Evolutionary conservation across 148 eudicot genomes (phyloP), one percentile per base, ranked within the genome.

Genomic region (Heliosperma pusillum): DNA sequence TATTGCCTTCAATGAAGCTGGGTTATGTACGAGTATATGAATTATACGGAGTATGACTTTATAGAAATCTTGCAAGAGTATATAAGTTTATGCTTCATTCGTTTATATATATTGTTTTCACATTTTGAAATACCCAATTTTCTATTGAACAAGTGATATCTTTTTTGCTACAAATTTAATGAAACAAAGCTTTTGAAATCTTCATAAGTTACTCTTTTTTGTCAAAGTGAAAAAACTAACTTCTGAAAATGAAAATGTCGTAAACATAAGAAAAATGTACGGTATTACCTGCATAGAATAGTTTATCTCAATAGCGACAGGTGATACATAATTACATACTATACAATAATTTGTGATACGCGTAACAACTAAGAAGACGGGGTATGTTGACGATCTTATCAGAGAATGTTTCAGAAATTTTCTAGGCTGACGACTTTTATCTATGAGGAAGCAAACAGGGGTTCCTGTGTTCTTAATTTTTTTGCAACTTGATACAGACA

Each of bases 371-470:
- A n/a, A n/a, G n/a, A n/a, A n/a, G n/a, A n/a, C n/a, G n/a, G n/a
- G n/a, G n/a, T n/a, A n/a, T n/a, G n/a, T 66, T 26, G 52, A n/a
- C 2, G 69, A 10, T 40, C 20, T 66, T 66, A 66, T 66, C 26
- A 66, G 52, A 44, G 78, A 74, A 79, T 22, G 29, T 19, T n/a
- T 36, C 27, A 55, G 75, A 71, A 74, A 69, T 42, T 53, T 70
- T 65, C 63, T 29, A 19, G 17, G 74, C 68, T 60, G 81, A 68
- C 81, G 9, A 45, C n/a, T 19, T n/a, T 40, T 36, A 19, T 26
- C 16, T 63, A 13, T 27, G 67, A 27, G 47, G 33, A 50, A 25
- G 24, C 19, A 11, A 1, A 16, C 5, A 40, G n/a, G 74, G 22
- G 15, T n/a, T 42, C 13, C 13, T 12, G 20, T 40, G 40, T 45